phyloP scores from a whole-genome alignment of 2,329 filamentous ascomycete species.

The Calonectria honghensis region DNA sequence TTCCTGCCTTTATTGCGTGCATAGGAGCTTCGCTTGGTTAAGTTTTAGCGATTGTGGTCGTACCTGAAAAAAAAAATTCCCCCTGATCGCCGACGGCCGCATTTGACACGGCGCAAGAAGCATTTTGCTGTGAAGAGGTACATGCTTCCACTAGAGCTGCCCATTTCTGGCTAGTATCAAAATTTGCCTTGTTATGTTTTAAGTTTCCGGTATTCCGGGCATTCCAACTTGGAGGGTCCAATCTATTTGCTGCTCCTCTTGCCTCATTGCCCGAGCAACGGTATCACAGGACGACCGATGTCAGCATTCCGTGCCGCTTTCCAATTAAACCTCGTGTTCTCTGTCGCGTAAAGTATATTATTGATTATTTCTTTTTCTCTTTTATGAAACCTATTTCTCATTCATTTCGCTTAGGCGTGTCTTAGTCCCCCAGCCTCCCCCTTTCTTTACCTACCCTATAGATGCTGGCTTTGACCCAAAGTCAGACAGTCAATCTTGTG shows the following conservation, averaged over 20 bases:
- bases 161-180: background rate
- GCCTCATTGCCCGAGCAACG: background rate
- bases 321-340: background rate
- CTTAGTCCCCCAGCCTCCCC: background rate
- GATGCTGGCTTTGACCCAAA: background rate
- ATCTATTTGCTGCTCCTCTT: background rate
- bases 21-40: background rate
- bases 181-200: background rate
- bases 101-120: background rate
- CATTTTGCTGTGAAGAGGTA: background rate
- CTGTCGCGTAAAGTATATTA: background rate
- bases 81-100: background rate
- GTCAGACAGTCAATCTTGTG: background rate
- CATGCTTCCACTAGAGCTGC: background rate
- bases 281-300: background rate
- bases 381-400: background rate
- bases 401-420: constrained; percentile 2
- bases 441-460: background rate
- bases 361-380: background rate
- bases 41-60: background rate
- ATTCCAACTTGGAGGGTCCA: background rate
- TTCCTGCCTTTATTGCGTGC: background rate
- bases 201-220: background rate
- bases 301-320: background rate
- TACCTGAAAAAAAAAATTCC: background rate